phyloP scores from a whole-genome alignment of 306 rosid species.

The Comarum palustre region DNA sequence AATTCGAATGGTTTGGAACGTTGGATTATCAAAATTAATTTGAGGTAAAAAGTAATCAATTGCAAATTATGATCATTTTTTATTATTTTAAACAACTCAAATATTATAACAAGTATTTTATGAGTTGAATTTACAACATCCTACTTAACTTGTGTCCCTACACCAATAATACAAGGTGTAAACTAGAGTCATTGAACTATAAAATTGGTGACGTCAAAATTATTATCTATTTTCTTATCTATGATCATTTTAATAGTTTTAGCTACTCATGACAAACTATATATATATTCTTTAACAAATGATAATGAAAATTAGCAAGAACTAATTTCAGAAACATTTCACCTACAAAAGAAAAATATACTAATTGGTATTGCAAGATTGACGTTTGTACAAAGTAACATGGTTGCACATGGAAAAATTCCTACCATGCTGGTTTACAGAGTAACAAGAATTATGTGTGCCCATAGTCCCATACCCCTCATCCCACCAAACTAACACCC shows the following conservation, averaged over 20 bases:
- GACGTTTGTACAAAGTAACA: not conserved
- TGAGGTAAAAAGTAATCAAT: not conserved
- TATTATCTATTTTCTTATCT: too few species aligned
- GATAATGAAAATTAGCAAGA: too few species aligned
- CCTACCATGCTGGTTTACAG: not conserved
- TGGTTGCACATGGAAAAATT: slow-evolving; percentile 3
- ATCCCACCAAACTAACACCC: not conserved
- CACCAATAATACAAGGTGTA: too few species aligned
- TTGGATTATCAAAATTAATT: not conserved
- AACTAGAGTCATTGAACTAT: too few species aligned
- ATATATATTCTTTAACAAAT: too few species aligned
- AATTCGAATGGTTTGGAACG: not conserved
- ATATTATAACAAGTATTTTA: too few species aligned
- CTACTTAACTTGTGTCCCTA: too few species aligned
- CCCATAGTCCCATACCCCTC: not conserved
- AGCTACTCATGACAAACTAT: not conserved
- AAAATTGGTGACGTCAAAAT: too few species aligned
- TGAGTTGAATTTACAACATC: too few species aligned
- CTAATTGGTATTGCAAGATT: not conserved
- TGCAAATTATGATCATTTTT: too few species aligned
- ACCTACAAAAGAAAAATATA: not conserved
- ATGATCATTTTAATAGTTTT: too few species aligned
- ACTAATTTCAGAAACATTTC: not conserved
- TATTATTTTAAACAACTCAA: too few species aligned
- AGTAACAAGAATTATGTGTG: not conserved